Conservation (phyloP, 2,329 filamentous ascomycete species). For the Fusarium virguliforme region DNA sequence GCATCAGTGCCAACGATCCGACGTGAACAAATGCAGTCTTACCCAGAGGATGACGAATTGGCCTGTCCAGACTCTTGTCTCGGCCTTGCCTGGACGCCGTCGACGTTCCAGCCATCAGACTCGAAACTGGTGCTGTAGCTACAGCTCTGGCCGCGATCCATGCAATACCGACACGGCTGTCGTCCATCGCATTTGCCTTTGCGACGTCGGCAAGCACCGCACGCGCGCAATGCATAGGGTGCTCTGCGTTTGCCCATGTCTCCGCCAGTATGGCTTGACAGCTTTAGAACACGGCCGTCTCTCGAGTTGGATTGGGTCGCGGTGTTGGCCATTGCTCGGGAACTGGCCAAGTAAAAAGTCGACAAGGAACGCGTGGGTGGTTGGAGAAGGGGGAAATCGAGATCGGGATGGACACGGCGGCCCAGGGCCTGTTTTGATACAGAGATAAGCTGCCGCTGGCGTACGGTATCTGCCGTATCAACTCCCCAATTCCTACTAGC, state of each 20-base stretch:
- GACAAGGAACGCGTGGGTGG: background rate
- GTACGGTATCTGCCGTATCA: slow-evolving; percentile 1
- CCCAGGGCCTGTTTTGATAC: background rate
- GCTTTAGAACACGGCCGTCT: slow-evolving; percentile 1
- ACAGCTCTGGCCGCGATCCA: slow-evolving; percentile 33
- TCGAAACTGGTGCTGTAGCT: slow-evolving; percentile 24
- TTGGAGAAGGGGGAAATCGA: slow-evolving; percentile 7
- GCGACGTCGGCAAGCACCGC: slow-evolving; percentile 46
- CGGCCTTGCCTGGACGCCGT: background rate
- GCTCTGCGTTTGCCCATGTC: slow-evolving; percentile 30
- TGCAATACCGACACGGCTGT: slow-evolving; percentile 43
- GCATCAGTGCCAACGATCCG: background rate
- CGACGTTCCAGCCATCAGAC: slow-evolving; percentile 6
- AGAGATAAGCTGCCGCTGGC: background rate
- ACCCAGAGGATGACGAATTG: background rate
- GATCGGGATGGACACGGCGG: background rate
- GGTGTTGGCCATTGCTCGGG: background rate
- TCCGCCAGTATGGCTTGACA: background rate
- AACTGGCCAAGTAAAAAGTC: background rate
- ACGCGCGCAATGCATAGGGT: slow-evolving; percentile 46
- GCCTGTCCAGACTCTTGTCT: background rate
- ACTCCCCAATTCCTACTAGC: background rate
- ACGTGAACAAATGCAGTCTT: background rate
- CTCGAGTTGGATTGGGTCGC: background rate
- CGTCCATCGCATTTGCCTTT: slow-evolving; percentile 48